Conservation (phyloP, 257 asterid species). For the Orobanche coerulescens region DNA sequence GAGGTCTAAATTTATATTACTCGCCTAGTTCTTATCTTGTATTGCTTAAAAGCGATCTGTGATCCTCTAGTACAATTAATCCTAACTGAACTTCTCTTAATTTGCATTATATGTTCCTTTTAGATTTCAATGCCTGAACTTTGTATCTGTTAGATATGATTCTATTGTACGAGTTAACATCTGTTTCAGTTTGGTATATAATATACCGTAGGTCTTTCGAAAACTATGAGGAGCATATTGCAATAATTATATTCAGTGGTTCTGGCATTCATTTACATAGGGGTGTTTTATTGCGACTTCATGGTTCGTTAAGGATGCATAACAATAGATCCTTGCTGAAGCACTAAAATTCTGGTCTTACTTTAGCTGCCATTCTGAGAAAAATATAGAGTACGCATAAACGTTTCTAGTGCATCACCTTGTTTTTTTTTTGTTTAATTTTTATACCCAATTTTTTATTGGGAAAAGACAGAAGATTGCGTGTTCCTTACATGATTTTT, state of each 20-base stretch:
- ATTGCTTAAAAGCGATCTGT: neutral
- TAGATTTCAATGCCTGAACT: slow-evolving; percentile 11
- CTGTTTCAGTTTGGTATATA: slow-evolving; percentile 11
- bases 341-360: neutral
- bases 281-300: slow-evolving; percentile 5
- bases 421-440: neutral
- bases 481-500: slow-evolving; percentile 2
- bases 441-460: neutral
- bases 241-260: neutral
- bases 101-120: slow-evolving; percentile 5
- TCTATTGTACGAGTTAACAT: neutral
- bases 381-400: neutral
- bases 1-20: slow-evolving; percentile 6
- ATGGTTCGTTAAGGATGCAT: neutral
- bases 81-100: slow-evolving; percentile 5
- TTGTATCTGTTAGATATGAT: slow-evolving; percentile 3
- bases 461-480: neutral
- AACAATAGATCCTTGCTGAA: slow-evolving; percentile 6
- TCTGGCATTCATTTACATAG: neutral
- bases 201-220: neutral
- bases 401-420: slow-evolving; percentile 9
- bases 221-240: slow-evolving; percentile 5
- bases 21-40: slow-evolving; percentile 1
- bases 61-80: slow-evolving; percentile 1
- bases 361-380: slow-evolving; percentile 13